These are phyloP conservation scores for Saccharomyces pastorianus DNA, from an alignment of 1,139 yeast species.

Conservation along the genomic window DNA sequence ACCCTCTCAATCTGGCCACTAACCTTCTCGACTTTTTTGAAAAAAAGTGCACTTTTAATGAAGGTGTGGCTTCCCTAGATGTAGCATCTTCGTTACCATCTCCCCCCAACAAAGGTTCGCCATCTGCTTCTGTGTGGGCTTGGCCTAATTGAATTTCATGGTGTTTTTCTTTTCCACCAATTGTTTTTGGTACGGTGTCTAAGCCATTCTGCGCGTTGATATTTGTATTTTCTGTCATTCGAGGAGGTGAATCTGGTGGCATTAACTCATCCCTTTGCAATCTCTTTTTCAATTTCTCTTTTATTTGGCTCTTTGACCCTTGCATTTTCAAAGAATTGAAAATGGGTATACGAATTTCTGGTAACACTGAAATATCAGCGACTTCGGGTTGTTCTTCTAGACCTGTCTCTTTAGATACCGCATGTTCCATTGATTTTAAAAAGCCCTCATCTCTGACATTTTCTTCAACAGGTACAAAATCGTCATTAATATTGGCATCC, in stretches of 20 bases:
- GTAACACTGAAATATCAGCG: background rate
- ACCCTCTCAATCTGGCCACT: slow-evolving; percentile 14
- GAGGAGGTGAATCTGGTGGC: background rate
- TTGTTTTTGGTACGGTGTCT: background rate
- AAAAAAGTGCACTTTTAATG: slow-evolving; percentile 17
- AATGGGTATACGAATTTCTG: slow-evolving; percentile 19
- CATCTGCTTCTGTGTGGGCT: background rate
- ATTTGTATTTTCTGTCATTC: background rate
- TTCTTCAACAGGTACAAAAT: background rate
- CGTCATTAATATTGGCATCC: background rate
- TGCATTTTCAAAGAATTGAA: slow-evolving; percentile 15
- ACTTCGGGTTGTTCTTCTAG: background rate
- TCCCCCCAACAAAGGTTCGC: background rate
- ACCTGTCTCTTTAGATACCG: background rate
- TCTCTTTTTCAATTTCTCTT: background rate
- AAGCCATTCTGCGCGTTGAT: background rate
- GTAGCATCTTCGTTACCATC: slow-evolving; percentile 3
- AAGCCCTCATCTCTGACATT: background rate
- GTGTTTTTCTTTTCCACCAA: background rate
- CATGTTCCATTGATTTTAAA: background rate
- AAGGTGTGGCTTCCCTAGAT: slow-evolving; percentile 8
- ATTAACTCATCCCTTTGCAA: background rate
- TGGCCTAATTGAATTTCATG: background rate
- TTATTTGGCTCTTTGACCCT: background rate
- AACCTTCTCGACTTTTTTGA: slow-evolving; percentile 18